Base-by-base conservation (phyloP, 1,284 basidiomycete species). In the Ceratobasidium papillatum region DNA sequence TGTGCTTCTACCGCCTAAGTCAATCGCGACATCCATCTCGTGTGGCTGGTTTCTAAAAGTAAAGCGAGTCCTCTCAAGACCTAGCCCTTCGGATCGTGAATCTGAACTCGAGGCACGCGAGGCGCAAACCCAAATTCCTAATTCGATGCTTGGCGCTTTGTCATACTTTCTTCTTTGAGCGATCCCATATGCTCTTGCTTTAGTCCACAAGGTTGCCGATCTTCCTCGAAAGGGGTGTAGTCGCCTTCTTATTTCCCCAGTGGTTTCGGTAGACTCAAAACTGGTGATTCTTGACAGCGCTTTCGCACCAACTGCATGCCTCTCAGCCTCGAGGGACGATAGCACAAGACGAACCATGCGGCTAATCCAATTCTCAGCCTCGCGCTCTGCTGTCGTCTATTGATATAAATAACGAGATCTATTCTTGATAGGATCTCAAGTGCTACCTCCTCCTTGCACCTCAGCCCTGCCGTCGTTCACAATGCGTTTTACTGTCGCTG, bases 111-210 rank as follows among this genome's bases (percentile, higher is more conserved):
- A 51, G 17, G 19, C 56, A 38, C 17, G 19, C 56, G 34, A 14
- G 12, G 34, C 34, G 19, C 34, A 38, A 47, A 3, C 30, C 43
- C 17, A 11, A 34, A 19, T 64, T 32, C 62, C 62, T 19, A 34
- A 49, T 49, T 32, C 1, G 62, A 3, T 1, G 43, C 62, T 47
- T 64, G 62, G 62, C 62, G 62, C 62, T 64, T 45, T 47, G 43
- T 49, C 43, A 64, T 49, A 19, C 17, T 17, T 47, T 19, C 62
- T 64, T 64, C 62, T 49, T 49, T 14, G 17, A 30, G 62, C 5
- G 11, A 11, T 47, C 43, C 62, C 62, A 64, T 64, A 64, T 64
- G 62, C 62, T 49, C 41, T 32, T 34, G 17, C 27, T n/a, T 17
- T 47, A 30, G 62, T 19, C 62, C 62, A 64, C 41, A 64, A 45